Base-by-base conservation (phyloP, 2,329 filamentous ascomycete species). In the Sarocladium kiliense region DNA sequence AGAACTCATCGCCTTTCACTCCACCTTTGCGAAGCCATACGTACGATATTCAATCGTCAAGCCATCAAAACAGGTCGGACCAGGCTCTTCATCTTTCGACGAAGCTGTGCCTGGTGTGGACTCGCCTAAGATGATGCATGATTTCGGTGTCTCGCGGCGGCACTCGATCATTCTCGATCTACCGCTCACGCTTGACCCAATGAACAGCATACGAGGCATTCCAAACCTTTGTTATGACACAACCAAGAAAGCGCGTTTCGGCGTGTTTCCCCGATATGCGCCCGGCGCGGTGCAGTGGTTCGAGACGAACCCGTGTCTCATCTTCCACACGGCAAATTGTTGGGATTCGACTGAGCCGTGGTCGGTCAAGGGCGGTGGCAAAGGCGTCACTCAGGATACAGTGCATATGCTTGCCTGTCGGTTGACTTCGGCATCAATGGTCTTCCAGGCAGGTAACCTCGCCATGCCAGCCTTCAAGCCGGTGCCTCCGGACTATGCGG, bases 121-220 rank as follows among this genome's bases (percentile, higher is more conserved):
- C 3, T 80, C 80, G 1, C 81, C 85, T 1, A 88, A 86, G 64
- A 86, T 89, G 78, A 89, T 89, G 85, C 87, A 89, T 63, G 86
- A 89, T 65, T 89, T 89, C 67, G 86, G 86, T 14, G 85, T 86
- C 1, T 87, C 85, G 1, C 74, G 70, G 4, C 66, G 64, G 4
- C 77, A 88, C 61, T 87, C 85, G 0, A 70, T 89, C 36, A 87
- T 89, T 55, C 77, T 89, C 69, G 86, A 90, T 62, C 72, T 89
- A 10, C 87, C 87, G 0, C 71, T 89, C 0, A 82, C 80, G 0
- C 71, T 89, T 1, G 80, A 88, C 57, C 85, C 85, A 0, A 64
- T 82, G 39, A 87, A 87, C 56, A 72, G 85, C 26, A 63, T 78
- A 1, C 79, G 71, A 56, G 81, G 80, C 58, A 73, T 74, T 49